Percentiles rank a stretch among this genome's conserved stretches.
These are phyloP conservation scores for Nicotiana knightiana DNA, from an alignment of 257 asterid genomes.

Conservation along the genomic window DNA sequence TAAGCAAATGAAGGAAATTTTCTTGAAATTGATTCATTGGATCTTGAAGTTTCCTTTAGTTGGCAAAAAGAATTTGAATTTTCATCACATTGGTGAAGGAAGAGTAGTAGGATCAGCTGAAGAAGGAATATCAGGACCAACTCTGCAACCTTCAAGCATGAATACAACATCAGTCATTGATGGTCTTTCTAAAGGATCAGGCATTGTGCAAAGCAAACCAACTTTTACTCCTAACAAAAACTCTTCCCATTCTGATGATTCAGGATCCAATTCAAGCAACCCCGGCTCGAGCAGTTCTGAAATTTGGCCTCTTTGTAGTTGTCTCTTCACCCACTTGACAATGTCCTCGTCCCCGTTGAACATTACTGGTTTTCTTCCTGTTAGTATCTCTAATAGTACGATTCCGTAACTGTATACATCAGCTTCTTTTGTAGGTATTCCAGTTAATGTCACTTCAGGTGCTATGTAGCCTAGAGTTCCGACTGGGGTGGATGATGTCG, in stretches of 20 bases:
- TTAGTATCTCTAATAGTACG: conserved; percentile 53
- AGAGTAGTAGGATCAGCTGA: conserved; percentile 65
- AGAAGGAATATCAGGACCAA: conserved; percentile 56
- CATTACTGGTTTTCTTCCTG: conserved; percentile 69
- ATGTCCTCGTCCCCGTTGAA: conserved; percentile 62
- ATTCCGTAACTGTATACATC: conserved; percentile 74
- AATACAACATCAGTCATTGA: conserved; percentile 63
- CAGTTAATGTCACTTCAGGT: conserved; percentile 46
- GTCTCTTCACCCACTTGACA: conserved; percentile 71
- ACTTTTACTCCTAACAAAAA: conserved; percentile 70
- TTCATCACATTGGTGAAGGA: conserved; percentile 51
- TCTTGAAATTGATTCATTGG: conserved; percentile 45
- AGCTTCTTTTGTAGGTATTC: conserved; percentile 39
- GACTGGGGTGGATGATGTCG: conserved; percentile 37
- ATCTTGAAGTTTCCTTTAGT: conserved; percentile 70
- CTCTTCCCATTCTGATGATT: conserved; percentile 82
- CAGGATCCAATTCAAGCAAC: conserved; percentile 68
- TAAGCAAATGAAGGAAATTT: neutral
- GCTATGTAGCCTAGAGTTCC: conserved; percentile 61
- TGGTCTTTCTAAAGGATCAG: conserved; percentile 62
- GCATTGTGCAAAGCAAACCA: conserved; percentile 67
- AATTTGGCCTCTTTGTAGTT: conserved; percentile 62
- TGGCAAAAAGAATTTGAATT: conserved; percentile 67
- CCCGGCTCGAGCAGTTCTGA: conserved; percentile 73
- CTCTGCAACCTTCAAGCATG: conserved; percentile 80